These are phyloP conservation scores for Porphyrellus sp. DNA, from an alignment of 1,284 basidiomycete genomes.

Conservation along the genomic window DNA sequence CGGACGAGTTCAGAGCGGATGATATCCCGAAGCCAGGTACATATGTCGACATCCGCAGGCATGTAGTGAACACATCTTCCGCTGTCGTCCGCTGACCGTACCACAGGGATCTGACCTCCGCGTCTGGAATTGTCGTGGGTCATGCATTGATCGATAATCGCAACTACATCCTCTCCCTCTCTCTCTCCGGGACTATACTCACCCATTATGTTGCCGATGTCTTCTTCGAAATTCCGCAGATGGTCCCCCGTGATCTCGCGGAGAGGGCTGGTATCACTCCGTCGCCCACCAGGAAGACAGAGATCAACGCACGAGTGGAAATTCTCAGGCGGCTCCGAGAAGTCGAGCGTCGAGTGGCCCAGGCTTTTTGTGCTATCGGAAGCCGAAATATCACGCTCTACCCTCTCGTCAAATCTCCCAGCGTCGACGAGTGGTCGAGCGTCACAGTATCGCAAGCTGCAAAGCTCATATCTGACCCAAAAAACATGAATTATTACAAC, in stretches of 20 bases:
- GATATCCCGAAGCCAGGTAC: slow-evolving; percentile 42
- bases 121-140: slow-evolving; percentile 50
- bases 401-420: slow-evolving; percentile 42
- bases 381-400: slow-evolving; percentile 42
- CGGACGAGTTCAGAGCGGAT: slow-evolving; percentile 12
- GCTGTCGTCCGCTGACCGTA: slow-evolving; percentile 10
- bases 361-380: slow-evolving; percentile 38
- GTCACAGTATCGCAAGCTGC: slow-evolving; percentile 53
- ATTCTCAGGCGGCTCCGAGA: slow-evolving; percentile 53
- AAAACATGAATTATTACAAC: slow-evolving; percentile 36
- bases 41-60: slow-evolving; percentile 63
- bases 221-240: slow-evolving; percentile 54
- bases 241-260: slow-evolving; percentile 47
- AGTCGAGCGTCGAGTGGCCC: slow-evolving; percentile 46
- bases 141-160: slow-evolving; percentile 36
- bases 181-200: slow-evolving; percentile 51
- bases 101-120: slow-evolving; percentile 42
- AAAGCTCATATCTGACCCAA: slow-evolving; percentile 36
- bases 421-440: slow-evolving; percentile 50
- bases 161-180: slow-evolving; percentile 43
- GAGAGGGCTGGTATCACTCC: slow-evolving; percentile 46
- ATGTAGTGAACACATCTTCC: slow-evolving; percentile 19
- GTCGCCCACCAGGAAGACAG: slow-evolving; percentile 28
- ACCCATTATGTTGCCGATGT: slow-evolving; percentile 48
- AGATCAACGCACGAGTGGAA: slow-evolving; percentile 56